Evolutionary conservation across 2,329 filamentous ascomycete species (phyloP), one percentile per base, ranked within the genome.

Genomic region (Colletotrichum musicola): DNA sequence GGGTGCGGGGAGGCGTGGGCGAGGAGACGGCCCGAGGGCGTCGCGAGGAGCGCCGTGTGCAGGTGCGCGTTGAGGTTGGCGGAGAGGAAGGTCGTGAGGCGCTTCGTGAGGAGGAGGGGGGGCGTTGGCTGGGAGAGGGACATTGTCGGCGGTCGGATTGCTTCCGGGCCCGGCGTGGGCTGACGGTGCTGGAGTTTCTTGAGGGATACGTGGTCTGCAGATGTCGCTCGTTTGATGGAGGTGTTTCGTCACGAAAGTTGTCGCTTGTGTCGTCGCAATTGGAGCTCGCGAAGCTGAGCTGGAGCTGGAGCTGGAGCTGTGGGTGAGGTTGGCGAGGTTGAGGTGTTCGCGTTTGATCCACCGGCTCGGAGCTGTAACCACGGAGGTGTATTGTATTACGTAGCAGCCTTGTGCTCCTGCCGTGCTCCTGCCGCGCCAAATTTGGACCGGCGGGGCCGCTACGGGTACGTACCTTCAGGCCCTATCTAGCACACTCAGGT

Each of bases 101-200:
- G 88, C 77, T 90, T 90, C 42, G 87, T 90, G 69, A 93, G 84
- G 80, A 94, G 83, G 66, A 89, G 83, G 27, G 87, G 86, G 44
- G 87, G 86, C 44, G 85, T 84, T 25, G 83, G 81, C 57, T 75
- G 75, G 20, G 77, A 73, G 68, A 77, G 73, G 53, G 81, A 77
- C 80, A 81, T 82, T 64, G 49, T 64, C 55, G 13, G 46, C 40
- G 14, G n/a, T 55, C 54, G 47, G 25, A 20, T n/a, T 9, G 30
- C 7, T 12, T 20, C 2, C 2, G 57, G 25, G 30, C 22, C 20
- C 16, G 46, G 30, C 25, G 18, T 18, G 30, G 30, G 13, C 20
- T 25, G 46, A 18, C 44, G 27, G 49, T n/a, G 16, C 47, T 44
- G 42, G 13, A 3, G 40, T 42, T 14, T 14, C 40, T 42, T 14